A percentile compares a stretch with the other conserved stretches of the same genome.
Conservation (phyloP, 2,329 filamentous ascomycete genomes). For the Arthrobotrys iridis region DNA sequence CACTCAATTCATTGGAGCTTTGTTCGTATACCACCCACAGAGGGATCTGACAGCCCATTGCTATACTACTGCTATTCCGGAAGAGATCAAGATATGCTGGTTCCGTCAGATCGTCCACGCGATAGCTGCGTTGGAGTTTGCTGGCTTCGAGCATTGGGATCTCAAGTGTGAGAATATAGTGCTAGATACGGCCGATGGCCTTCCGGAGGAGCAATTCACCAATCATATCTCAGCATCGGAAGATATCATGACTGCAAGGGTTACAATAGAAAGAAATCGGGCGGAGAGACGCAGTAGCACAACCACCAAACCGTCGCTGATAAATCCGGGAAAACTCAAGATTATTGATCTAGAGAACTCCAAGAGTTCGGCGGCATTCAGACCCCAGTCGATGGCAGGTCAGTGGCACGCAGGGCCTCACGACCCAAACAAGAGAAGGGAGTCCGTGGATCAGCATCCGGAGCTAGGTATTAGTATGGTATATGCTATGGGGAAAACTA, state of each 20-base stretch:
- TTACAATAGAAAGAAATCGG: conserved; percentile 30
- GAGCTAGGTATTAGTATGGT: conserved; percentile 50
- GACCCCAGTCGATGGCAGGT: conserved; percentile 21
- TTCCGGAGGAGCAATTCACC: conserved; percentile 37
- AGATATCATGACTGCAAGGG: conserved; percentile 3
- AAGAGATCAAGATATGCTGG: conserved; percentile 50
- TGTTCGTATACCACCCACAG: conserved; percentile 42
- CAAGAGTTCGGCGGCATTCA: conserved; percentile 33
- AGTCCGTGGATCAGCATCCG: conserved; percentile 30
- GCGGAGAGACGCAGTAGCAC: conserved; percentile 37
- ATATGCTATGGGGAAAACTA: conserved; percentile 51
- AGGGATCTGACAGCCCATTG: conserved; percentile 35
- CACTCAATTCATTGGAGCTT: conserved; percentile 45
- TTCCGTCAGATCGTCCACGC: conserved; percentile 39
- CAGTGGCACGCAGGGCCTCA: conserved; percentile 3
- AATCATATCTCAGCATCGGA: conserved; percentile 33
- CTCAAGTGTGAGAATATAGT: conserved; percentile 53
- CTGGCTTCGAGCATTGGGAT: conserved; percentile 52
- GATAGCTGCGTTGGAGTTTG: conserved; percentile 39
- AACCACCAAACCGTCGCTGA: conserved; percentile 33
- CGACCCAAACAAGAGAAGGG: conserved; percentile 17
- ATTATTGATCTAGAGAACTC: conserved; percentile 52
- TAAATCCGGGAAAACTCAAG: conserved; percentile 45
- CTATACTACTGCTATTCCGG: conserved; percentile 26
- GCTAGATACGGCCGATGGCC: conserved; percentile 40